Conservation (phyloP, 345 rosid species). For the Boechera divaricarpa region DNA sequence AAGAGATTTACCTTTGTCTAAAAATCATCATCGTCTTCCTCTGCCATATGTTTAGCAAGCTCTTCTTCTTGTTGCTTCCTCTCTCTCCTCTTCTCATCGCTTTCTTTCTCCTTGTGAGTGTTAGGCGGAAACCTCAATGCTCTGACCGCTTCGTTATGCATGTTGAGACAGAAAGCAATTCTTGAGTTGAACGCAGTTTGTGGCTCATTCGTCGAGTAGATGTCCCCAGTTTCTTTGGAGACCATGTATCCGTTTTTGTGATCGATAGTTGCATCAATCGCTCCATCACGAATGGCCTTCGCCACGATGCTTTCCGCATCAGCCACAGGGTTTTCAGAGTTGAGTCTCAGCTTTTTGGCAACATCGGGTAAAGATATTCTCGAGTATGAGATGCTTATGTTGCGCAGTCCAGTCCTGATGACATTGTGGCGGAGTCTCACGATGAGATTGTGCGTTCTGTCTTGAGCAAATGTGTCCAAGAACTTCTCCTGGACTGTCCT, state of each 20-base stretch:
- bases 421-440: conserved; percentile 86
- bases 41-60: conserved; percentile 87
- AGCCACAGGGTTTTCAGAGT: conserved; percentile 71
- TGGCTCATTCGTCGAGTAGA: conserved; percentile 89
- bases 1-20: conserved; percentile 28
- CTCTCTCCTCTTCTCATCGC: conserved; percentile 87
- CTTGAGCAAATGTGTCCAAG: conserved; percentile 61
- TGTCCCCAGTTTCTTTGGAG: conserved; percentile 89
- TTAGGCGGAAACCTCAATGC: conserved; percentile 82
- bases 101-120: conserved; percentile 89
- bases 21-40: conserved; percentile 90
- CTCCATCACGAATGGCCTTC: conserved; percentile 88
- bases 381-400: conserved; percentile 79
- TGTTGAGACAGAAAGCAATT: conserved; percentile 87
- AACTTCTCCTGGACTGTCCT: conserved; percentile 78
- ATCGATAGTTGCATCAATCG: conserved; percentile 80
- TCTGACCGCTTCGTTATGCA: conserved; percentile 86
- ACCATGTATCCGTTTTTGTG: conserved; percentile 78
- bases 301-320: conserved; percentile 87
- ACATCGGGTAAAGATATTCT: conserved; percentile 74
- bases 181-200: conserved; percentile 87
- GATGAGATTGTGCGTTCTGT: conserved; percentile 73
- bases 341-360: conserved; percentile 68
- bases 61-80: conserved; percentile 93
- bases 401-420: conserved; percentile 81